phyloP scores from a whole-genome alignment of 192 early-diverging fungal genomes.

The Paraglomus occultum region DNA sequence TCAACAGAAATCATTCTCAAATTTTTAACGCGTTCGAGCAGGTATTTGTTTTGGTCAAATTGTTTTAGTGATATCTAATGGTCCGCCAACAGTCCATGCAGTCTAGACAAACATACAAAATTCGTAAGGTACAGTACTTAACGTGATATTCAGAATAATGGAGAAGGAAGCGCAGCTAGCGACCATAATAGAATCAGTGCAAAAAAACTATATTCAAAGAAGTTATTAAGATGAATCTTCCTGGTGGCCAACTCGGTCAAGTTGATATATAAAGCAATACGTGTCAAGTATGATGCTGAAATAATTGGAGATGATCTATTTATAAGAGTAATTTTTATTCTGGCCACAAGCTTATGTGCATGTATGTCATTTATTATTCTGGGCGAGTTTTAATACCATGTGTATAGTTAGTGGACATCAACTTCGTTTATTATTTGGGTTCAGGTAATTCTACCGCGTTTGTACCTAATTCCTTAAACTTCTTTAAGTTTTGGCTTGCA shows the following conservation, averaged over 20 bases:
- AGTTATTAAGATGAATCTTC: not conserved
- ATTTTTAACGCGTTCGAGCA: too few species aligned
- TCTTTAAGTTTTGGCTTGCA: too few species aligned
- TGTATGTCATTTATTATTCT: conserved; percentile 1
- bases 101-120: too few species aligned
- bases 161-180: too few species aligned
- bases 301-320: not conserved
- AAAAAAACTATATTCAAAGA: not conserved
- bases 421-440: not conserved
- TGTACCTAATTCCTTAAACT: too few species aligned
- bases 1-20: too few species aligned
- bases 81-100: too few species aligned
- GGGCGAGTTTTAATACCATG: not conserved
- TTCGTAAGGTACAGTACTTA: too few species aligned
- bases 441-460: not conserved
- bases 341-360: not conserved
- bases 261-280: not conserved
- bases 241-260: not conserved
- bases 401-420: conserved; percentile 1
- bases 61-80: too few species aligned
- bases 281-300: not conserved
- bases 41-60: too few species aligned
- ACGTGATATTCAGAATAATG: too few species aligned
- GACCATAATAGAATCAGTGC: not conserved
- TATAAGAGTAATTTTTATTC: conserved; percentile 18